A percentile compares a stretch with the other conserved stretches of the same genome.
phyloP scores from a whole-genome alignment of 768 basidiomycete genomes.

The Jaapia argillacea region DNA sequence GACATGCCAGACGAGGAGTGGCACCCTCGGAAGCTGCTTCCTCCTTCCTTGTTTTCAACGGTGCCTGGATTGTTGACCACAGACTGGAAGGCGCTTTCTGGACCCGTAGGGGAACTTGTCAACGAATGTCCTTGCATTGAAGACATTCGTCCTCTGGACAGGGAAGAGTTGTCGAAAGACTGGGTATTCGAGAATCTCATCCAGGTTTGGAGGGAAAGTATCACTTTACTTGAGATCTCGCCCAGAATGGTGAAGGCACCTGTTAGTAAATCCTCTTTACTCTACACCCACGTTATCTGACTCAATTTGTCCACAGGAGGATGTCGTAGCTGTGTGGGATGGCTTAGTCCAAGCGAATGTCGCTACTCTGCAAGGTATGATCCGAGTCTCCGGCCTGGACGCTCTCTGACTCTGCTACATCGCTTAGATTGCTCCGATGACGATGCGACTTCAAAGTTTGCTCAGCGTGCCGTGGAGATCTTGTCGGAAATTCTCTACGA shows the following conservation, averaged over 20 bases:
- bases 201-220: slow-evolving; percentile 42
- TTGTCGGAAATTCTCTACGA: slow-evolving; percentile 22
- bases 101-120: slow-evolving; percentile 39
- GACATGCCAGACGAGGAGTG: slow-evolving; percentile 1
- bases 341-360: slow-evolving; percentile 43
- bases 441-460: slow-evolving; percentile 27
- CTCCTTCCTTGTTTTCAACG: slow-evolving; percentile 43
- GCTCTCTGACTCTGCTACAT: slow-evolving; percentile 3
- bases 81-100: slow-evolving; percentile 38
- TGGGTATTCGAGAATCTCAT: slow-evolving; percentile 45
- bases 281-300: too few species aligned
- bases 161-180: slow-evolving; percentile 42
- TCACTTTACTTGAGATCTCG: slow-evolving; percentile 30
- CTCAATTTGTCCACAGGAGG: slow-evolving; percentile 20
- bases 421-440: background rate
- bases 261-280: slow-evolving; percentile 26
- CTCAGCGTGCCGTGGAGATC: slow-evolving; percentile 28
- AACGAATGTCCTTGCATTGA: slow-evolving; percentile 40
- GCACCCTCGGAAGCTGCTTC: slow-evolving; percentile 39
- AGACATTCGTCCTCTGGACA: slow-evolving; percentile 47
- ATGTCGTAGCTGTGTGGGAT: slow-evolving; percentile 47
- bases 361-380: slow-evolving; percentile 33
- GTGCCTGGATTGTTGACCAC: slow-evolving; percentile 43
- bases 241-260: slow-evolving; percentile 33
- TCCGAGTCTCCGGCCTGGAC: background rate